Base-by-base conservation (phyloP, 2,329 filamentous ascomycete species). In the Aspergillus sp. region DNA sequence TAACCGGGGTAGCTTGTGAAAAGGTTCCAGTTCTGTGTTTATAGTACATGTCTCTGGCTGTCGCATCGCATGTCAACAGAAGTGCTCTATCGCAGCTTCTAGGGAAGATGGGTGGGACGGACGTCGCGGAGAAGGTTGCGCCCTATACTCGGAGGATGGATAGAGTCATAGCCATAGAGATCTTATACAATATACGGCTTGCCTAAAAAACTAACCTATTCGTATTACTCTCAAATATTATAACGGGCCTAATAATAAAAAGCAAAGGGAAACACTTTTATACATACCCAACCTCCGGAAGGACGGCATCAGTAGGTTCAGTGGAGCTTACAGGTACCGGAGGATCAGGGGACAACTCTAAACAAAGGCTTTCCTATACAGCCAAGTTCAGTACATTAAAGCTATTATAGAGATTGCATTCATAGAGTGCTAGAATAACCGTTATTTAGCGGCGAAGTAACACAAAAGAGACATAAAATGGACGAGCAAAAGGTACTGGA, bases 101-200 rank as follows among this genome's bases (percentile, higher is more conserved):
- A 52, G 70, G 67, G 67, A 81, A 83, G n/a, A 81, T 78, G 6
- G 83, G 84, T 49, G 86, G 83, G 24, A 82, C 75, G 83, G 24
- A 82, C 75, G 61, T 86, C 81, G 47, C 83, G 81, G 51, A 90
- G 81, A 54, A 88, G 73, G 69, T 86, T 85, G 64, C 79, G 80
- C 58, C 79, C 80, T 32, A 71, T 73, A 20, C 66, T 65, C 56
- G 74, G 69, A 24, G 77, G 75, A 64, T 82, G 80, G 68, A 69
- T 67, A 26, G 75, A 71, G 64, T 80, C 76, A 62, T 82, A 80
- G 59, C 77, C 71, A 31, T 76, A 65, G 45, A 82, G 65, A 69
- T 82, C 80, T 53, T 75, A 67, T 55, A 80, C 71, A 59, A 82
- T 71, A 58, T 81, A 77, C 36, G 82, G 82, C 70, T 84, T 84